Evolutionary conservation across 129 eudicot genomes (phyloP), one percentile per base, ranked within the genome.

Genomic region (Dittrichia graveolens): DNA sequence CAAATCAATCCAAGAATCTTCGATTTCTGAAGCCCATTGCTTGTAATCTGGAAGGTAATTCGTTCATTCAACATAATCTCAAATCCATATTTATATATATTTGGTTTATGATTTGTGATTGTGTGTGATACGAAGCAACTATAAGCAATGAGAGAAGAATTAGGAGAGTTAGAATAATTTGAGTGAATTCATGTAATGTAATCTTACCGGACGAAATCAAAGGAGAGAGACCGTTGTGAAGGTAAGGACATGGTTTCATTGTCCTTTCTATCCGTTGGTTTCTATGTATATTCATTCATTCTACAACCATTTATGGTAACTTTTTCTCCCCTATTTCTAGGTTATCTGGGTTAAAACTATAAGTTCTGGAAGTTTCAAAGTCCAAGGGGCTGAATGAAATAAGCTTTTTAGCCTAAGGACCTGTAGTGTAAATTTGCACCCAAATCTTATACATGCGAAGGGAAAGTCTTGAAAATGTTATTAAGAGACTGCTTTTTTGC

Each of bases 201-300:
- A 62, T 53, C 13, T 57, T 67, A 31, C 47, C 5, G 39, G 48
- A 75, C 49, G 52, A 8, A 55, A 56, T 75, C 79, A 75, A 43
- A 67, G 74, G 75, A 37, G 47, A 38, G 60, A 57, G 40, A 59
- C 73, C 41, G 75, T 76, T 76, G 52, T n/a, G 38, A 67, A 45
- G 56, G 52, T 56, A 16, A 37, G 67, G 74, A 11, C 11, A 12
- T 46, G 31, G 80, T 67, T 66, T 10, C 4, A 55, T 55, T 1
- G 38, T 48, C 10, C 13, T 31, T 66, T 35, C 37, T 54, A 66
- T 66, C 59, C 74, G 41, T 75, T 65, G 60, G 62, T 76, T 76
- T 76, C 38, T 67, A 12, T 67, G 62, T 50, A 67, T 58, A 69
- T 56, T 47, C 41, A 8, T 24, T 24, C 31, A 24, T 24, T 24